Evolutionary conservation across 2,329 filamentous ascomycete species (phyloP).

Genomic region (Rhexocercosporidium sp.): DNA sequence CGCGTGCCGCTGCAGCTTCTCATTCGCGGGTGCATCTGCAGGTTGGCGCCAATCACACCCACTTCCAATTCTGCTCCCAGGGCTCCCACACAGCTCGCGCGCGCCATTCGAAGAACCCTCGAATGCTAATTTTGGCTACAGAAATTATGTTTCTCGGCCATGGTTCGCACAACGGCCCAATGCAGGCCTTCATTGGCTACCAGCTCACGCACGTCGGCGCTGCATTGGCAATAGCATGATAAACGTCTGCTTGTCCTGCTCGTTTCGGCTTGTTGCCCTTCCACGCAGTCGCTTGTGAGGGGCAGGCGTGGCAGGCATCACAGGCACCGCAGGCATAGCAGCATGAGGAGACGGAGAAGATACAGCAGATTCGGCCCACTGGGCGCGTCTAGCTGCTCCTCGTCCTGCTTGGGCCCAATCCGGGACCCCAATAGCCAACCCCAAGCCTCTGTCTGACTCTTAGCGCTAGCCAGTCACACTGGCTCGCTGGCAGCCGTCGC

Average conservation of each 20-base stretch:
- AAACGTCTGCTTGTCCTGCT: conserved; percentile 24
- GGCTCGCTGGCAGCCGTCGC: conserved; percentile 21
- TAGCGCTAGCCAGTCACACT: conserved; percentile 33
- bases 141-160: conserved; percentile 24
- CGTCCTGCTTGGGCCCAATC: conserved; percentile 21
- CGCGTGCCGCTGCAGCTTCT: conserved; percentile 5
- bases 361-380: conserved; percentile 1
- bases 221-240: conserved; percentile 29
- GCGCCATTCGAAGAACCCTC: conserved; percentile 27
- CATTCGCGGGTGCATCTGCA: conserved; percentile 27
- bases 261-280: conserved; percentile 11
- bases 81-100: conserved; percentile 26
- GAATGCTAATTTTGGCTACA: conserved; percentile 34
- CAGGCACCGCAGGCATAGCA: background rate
- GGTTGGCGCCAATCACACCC: conserved; percentile 22
- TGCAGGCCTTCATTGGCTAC: conserved; percentile 25
- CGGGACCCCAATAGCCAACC: conserved; percentile 18
- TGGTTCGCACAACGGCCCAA: conserved; percentile 23
- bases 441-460: conserved; percentile 28
- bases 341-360: background rate
- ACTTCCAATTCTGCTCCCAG: conserved; percentile 4
- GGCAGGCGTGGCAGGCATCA: background rate
- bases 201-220: background rate
- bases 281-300: conserved; percentile 10
- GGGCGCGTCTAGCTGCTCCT: conserved; percentile 26